Base-by-base conservation (phyloP, 768 basidiomycete species). In the Amanita thiersii region DNA sequence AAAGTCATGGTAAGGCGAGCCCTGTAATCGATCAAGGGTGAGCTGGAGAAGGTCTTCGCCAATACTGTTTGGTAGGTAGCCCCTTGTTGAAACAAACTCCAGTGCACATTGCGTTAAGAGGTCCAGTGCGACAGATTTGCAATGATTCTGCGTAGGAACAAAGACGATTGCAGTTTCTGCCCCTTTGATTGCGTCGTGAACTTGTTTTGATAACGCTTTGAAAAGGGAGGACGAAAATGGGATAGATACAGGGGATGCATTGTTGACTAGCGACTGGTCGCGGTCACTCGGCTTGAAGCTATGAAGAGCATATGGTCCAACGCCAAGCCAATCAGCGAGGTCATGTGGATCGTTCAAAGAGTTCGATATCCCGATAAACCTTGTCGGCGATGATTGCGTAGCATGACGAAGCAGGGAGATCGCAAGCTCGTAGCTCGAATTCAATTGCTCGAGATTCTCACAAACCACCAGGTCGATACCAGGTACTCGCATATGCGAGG, bases 131-230 rank as follows among this genome's bases (percentile, higher is more conserved):
- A 88, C 75, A 1, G 70, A 53, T 18, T 67, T 66, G 54, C 90
- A 92, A 50, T 92, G 87, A 5, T 63, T 63, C 5, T 81, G 77
- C 31, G 92, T 91, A 2, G 96, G 86, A 1, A 96, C 88, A 59
- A 98, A 96, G 8, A 94, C 69, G 46, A 98, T 73, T 0, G 81
- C 74, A 2, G 72, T 65, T 43, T 73, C 72, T 2, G 64, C 64
- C 10, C 62, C 55, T 44, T 63, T 72, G 45, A 96, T 78, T n/a
- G 79, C 79, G 7, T 77, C 62, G 59, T 93, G 87, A 1, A 83
- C 79, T 2, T 94, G 91, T 56, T 90, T 93, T 35, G 86, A 77
- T 83, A 98, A 96, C 2, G 81, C 75, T 53, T 92, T 93, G 62
- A 91, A 81, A 14, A 98, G 68, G 0, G 88, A 79, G 0, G 84